Evolutionary conservation across 2,329 filamentous ascomycete species (phyloP), one percentile per base, ranked within the genome.

Genomic region (Fusarium marasasianum): DNA sequence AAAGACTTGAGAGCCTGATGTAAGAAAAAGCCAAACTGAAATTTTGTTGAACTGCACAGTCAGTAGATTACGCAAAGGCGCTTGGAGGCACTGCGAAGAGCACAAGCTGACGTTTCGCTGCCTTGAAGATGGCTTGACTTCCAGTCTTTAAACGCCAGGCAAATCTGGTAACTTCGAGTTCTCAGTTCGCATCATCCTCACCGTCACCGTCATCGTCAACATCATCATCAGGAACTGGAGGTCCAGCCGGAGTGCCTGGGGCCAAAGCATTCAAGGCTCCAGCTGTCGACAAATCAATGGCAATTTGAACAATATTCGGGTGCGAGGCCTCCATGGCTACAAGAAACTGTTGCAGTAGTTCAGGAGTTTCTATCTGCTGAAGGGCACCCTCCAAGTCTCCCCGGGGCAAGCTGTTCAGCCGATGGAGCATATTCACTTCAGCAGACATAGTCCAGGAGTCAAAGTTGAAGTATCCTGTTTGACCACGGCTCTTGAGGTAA

Each of bases 391-490:
- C 14, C 15, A 43, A 11, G 22, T 29, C 35, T 26, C 41, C 51
- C 26, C 4, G 35, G 12, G 51, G 13, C 20, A 55, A 13, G 37
- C 17, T n/a, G 20, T 31, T 7, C 37, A 55, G 17, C 15, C 29
- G 35, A 8, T 55, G 51, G 15, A 29, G 18, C 37, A 29, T n/a
- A 18, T 22, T 22, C 11, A 17, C 51, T 24, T 44, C 50, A 12
- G 31, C 6, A 26, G 45, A 48, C 45, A 48, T 48, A 29, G 7
- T 13, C 43, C 53, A 66, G 1, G 43, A 31, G 17, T 63, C 64
- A 18, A 35, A 70, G 22, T 69, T 38, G 22, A 70, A 70, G 45
- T 69, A 70, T 18, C 67, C 66, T 1, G 43, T 53, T 8, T 37
- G 8, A 8, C 66, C 57, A 11, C 35, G 11, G 13, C 33, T n/a